Base-by-base conservation (phyloP, 108 stramenopile species). In the Cyclotella baltica region DNA sequence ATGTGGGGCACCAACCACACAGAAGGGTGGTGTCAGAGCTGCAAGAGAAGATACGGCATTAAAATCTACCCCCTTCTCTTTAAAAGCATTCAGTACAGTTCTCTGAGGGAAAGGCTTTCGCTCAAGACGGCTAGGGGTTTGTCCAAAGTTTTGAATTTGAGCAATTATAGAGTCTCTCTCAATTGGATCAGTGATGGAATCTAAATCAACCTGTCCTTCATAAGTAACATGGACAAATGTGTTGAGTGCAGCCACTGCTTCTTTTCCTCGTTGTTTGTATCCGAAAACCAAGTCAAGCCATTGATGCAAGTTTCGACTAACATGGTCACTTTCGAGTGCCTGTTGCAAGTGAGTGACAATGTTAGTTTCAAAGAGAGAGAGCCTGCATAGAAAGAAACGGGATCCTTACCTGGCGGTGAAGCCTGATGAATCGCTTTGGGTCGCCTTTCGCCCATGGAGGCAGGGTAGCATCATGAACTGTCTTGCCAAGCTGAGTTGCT, bases 251-350 rank as follows among this genome's bases (percentile, higher is more conserved):
- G 77, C 68, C 0, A 96, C 90, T n/a, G 97, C 97, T 68, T 97
- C 93, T 30, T 78, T 78, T 18, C 96, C 93, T 33, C 95, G 85
- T 75, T 96, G 95, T 74, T 97, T 97, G 88, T 78, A 96, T 1
- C 99, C 99, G 77, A 99, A 99, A 23, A 99, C 94, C 29, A 99
- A 89, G 85, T 98, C 99, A 4, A 97, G 72, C 99, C 99, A 99
- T 71, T 80, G 80, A 73, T 98, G 98, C 16, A 99, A 85, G 79
- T 97, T 83, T 74, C 76, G 81, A 83, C 95, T 96, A 16, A 98
- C 98, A 52, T 92, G 82, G 23, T 93, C 92, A 65, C 94, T 94
- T 67, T 98, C 99, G 31, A 98, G 85, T 27, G 93, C 96, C 83
- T 92, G 25, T 34, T 23, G 2, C 34, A 31, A 47, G 8, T 35